A percentile compares a stretch with the other conserved stretches of the same genome.
These are phyloP conservation scores for Boletus edulis DNA, from an alignment of 768 basidiomycete genomes.

Conservation along the genomic window DNA sequence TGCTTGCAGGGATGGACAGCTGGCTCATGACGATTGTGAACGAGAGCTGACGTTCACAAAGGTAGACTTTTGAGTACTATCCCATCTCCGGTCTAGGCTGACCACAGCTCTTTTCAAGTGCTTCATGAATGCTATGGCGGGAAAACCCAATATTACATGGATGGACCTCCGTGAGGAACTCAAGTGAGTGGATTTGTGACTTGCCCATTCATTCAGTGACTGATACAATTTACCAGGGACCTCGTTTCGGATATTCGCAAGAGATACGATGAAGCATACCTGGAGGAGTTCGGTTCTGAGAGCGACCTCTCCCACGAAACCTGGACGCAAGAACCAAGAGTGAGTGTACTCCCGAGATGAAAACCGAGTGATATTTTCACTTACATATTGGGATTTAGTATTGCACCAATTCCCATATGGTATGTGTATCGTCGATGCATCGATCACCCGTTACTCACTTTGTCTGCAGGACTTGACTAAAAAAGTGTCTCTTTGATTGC, in stretches of 20 bases:
- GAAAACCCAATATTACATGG: constrained; percentile 17
- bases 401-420: constrained; percentile 9
- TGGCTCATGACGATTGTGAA: constrained; percentile 21
- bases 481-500: constrained; percentile 7
- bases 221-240: constrained; percentile 3
- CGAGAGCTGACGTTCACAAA: constrained; percentile 23
- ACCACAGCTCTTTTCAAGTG: constrained; percentile 9
- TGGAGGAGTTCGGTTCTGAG: neutral
- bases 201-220: neutral
- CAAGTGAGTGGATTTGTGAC: constrained; percentile 7
- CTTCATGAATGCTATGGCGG: constrained; percentile 14
- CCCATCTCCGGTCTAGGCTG: neutral
- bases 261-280: constrained; percentile 8
- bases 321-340: constrained; percentile 21
- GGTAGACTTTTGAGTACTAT: constrained; percentile 8
- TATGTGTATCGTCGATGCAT: neutral
- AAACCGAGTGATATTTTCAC: neutral
- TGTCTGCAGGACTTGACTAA: constrained; percentile 12
- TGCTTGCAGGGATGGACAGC: constrained; percentile 25
- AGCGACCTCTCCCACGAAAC: neutral
- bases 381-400: constrained; percentile 3
- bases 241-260: constrained; percentile 12
- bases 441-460: neutral
- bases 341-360: constrained; percentile 7
- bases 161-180: constrained; percentile 16